phyloP scores from a whole-genome alignment of 768 basidiomycete species.

The Termitomyces sp. region DNA sequence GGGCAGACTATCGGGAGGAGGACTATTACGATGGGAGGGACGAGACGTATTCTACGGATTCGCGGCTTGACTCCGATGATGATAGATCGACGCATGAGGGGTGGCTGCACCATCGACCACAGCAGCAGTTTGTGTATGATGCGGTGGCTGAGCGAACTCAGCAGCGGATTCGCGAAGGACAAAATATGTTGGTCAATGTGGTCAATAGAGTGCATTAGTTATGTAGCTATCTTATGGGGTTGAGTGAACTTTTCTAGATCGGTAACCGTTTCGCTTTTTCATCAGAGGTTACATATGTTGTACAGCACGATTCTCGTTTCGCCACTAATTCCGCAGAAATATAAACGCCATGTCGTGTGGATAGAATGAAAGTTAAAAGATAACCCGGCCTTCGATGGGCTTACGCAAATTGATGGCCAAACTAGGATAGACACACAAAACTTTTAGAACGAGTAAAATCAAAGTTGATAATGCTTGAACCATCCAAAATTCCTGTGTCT shows the following conservation, averaged over 20 bases:
- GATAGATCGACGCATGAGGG: slow-evolving; percentile 19
- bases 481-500: too few relatives aligned
- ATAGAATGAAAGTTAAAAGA: too few relatives aligned
- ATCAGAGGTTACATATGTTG: background rate
- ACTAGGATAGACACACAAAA: too few relatives aligned
- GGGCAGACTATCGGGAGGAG: slow-evolving; percentile 41
- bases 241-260: background rate
- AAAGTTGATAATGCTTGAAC: too few relatives aligned
- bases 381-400: too few relatives aligned
- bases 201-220: slow-evolving; percentile 44
- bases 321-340: too few relatives aligned
- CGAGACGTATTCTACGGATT: slow-evolving; percentile 26
- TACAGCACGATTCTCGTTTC: background rate
- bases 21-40: slow-evolving; percentile 43
- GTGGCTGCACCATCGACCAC: slow-evolving; percentile 37
- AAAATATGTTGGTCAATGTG: slow-evolving; percentile 33
- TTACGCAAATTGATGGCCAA: too few relatives aligned
- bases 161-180: slow-evolving; percentile 46
- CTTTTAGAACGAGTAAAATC: too few relatives aligned
- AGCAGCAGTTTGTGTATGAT: slow-evolving; percentile 81
- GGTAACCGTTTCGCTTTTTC: background rate
- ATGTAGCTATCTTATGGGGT: background rate
- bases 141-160: slow-evolving; percentile 80
- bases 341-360: too few relatives aligned
- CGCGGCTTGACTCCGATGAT: slow-evolving; percentile 43